Conservation (phyloP, 2,329 filamentous ascomycete species). For the Botrytis elliptica region DNA sequence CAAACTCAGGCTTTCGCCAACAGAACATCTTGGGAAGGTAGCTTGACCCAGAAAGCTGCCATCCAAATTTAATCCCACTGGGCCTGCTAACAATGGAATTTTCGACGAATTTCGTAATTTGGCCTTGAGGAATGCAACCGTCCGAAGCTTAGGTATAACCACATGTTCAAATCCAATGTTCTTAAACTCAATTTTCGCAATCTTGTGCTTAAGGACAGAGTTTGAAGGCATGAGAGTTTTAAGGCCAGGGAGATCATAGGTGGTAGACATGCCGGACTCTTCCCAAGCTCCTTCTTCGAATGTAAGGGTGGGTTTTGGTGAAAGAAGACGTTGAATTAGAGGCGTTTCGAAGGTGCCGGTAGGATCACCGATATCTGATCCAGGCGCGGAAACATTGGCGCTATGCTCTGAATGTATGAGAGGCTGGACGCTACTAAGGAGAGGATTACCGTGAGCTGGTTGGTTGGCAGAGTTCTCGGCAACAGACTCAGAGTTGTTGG, state of each 20-base stretch:
- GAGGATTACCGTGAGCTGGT: not conserved
- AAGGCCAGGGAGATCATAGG: slow-evolving; percentile 58
- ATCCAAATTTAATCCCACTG: slow-evolving; percentile 60
- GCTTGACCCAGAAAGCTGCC: slow-evolving; percentile 60
- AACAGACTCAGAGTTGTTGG: not conserved
- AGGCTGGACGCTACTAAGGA: not conserved
- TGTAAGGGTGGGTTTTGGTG: slow-evolving; percentile 36
- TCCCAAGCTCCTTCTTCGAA: slow-evolving; percentile 56
- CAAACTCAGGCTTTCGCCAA: slow-evolving; percentile 54
- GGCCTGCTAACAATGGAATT: slow-evolving; percentile 55
- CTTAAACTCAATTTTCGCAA: slow-evolving; percentile 53
- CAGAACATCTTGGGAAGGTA: slow-evolving; percentile 53
- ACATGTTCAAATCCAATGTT: slow-evolving; percentile 56
- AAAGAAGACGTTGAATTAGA: slow-evolving; percentile 17
- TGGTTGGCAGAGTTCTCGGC: not conserved
- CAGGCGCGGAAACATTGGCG: not conserved
- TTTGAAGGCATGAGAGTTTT: slow-evolving; percentile 56
- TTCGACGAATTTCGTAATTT: slow-evolving; percentile 55
- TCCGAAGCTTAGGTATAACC: slow-evolving; percentile 59
- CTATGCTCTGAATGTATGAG: not conserved
- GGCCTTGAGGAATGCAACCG: slow-evolving; percentile 59
- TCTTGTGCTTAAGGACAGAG: slow-evolving; percentile 56
- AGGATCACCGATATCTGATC: not conserved
- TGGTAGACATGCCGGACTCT: slow-evolving; percentile 57
- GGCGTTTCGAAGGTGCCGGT: not conserved